Conservation (phyloP, 768 basidiomycete genomes). For the Lactarius evosmus region DNA sequence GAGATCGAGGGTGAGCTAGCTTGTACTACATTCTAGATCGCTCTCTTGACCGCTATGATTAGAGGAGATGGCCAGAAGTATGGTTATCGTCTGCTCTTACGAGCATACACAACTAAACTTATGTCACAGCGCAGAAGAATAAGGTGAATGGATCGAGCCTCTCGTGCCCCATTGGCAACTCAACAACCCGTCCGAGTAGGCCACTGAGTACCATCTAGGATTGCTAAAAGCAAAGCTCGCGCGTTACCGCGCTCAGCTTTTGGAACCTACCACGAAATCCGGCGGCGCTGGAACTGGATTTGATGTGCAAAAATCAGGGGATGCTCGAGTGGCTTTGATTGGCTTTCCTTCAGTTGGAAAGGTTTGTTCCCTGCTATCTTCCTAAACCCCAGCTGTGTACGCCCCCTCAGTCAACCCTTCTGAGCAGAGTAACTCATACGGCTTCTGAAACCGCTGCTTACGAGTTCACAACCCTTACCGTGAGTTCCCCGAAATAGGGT, state of each 20-base stretch:
- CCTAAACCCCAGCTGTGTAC: constrained; percentile 9
- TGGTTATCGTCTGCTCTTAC: constrained; percentile 32
- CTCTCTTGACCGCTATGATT: constrained; percentile 4
- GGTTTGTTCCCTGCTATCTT: constrained; percentile 37
- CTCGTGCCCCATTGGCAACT: not conserved
- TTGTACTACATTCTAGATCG: not conserved
- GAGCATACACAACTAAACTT: constrained; percentile 8
- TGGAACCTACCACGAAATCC: constrained; percentile 87
- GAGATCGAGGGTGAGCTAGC: constrained; percentile 82
- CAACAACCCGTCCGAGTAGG: constrained; percentile 42
- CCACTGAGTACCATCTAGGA: constrained; percentile 92
- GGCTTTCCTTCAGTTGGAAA: constrained; percentile 97
- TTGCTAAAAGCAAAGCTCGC: constrained; percentile 93
- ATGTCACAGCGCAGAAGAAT: constrained; percentile 81
- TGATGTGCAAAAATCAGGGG: constrained; percentile 84
- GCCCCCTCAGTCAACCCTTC: constrained; percentile 70
- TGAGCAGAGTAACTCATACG: constrained; percentile 90
- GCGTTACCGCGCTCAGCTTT: constrained; percentile 88
- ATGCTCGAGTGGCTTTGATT: constrained; percentile 87
- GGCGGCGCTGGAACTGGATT: constrained; percentile 80
- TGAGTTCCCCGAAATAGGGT: constrained; percentile 34
- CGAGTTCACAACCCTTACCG: constrained; percentile 92
- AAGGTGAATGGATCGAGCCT: constrained; percentile 54
- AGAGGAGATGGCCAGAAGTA: constrained; percentile 99
- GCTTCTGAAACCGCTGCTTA: constrained; percentile 87